A percentile compares a stretch with the other conserved stretches of the same genome.
Conservation (phyloP, 352 stramenopile species). For the Phytophthora colocasiae region DNA sequence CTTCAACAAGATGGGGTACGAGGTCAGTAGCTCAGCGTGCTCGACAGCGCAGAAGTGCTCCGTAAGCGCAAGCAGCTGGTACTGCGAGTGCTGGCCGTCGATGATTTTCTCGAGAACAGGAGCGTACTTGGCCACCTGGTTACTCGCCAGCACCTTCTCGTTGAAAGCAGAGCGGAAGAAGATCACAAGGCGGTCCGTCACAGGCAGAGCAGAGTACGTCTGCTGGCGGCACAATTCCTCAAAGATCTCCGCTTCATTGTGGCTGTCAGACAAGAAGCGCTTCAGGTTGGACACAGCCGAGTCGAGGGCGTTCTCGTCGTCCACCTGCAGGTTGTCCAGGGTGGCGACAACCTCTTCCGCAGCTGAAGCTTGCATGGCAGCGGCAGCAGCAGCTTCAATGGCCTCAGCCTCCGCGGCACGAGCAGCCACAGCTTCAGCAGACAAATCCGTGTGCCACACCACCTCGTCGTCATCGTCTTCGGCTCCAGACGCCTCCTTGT, state of each 20-base stretch:
- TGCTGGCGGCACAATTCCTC: conserved; percentile 95
- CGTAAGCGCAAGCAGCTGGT: conserved; percentile 92
- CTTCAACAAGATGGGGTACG: conserved; percentile 97
- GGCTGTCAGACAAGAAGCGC: conserved; percentile 57
- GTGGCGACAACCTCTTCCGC: conserved; percentile 72
- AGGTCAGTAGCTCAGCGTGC: conserved; percentile 71
- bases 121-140: conserved; percentile 91
- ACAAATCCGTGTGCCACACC: conserved; percentile 89
- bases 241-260: conserved; percentile 71
- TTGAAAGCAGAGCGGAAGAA: conserved; percentile 92
- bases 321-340: conserved; percentile 83
- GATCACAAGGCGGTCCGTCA: conserved; percentile 95
- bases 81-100: conserved; percentile 90
- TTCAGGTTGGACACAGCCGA: conserved; percentile 74
- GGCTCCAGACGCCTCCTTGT: conserved; percentile 73
- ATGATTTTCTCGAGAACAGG: conserved; percentile 88
- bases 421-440: conserved; percentile 79
- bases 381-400: conserved; percentile 78
- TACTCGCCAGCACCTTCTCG: conserved; percentile 91
- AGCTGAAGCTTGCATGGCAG: conserved; percentile 66
- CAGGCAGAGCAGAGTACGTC: conserved; percentile 90
- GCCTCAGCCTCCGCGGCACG: conserved; percentile 84
- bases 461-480: conserved; percentile 76
- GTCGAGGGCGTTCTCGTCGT: conserved; percentile 86
- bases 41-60: conserved; percentile 93